Conservation (phyloP, 176 grass and related monocot genomes). For the Zoysia pacifica region DNA sequence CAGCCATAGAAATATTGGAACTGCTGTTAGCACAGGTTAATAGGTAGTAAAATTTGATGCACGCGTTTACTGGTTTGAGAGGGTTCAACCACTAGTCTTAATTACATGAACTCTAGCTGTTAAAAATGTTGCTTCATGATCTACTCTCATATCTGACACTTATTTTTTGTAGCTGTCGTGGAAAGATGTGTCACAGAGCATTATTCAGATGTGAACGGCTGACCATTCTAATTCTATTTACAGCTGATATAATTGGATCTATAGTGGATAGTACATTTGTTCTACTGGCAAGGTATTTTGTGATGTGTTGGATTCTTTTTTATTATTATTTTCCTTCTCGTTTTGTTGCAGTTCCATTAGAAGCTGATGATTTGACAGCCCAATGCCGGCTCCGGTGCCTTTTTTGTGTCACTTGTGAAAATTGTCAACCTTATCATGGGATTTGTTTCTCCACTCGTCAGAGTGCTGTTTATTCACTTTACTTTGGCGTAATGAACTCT, state of each 20-base stretch:
- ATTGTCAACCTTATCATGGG: not conserved
- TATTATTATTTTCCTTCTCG: not conserved
- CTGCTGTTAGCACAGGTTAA: not conserved
- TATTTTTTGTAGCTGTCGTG: not conserved
- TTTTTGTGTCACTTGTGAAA: conserved; percentile 21
- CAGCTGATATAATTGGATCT: not conserved
- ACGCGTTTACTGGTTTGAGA: not conserved
- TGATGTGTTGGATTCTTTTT: not conserved
- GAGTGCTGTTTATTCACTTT: conserved; percentile 2
- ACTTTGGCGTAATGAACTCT: not conserved
- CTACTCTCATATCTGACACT: not conserved
- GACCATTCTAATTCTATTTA: conserved; percentile 6
- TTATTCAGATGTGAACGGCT: conserved; percentile 13
- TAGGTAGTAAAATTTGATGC: not conserved
- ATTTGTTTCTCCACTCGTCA: conserved; percentile 8
- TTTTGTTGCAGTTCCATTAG: not conserved
- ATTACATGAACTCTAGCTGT: too few species aligned
- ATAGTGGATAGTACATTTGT: not conserved
- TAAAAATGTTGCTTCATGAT: not conserved
- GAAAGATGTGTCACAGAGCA: not conserved
- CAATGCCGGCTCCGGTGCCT: not conserved
- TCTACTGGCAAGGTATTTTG: conserved; percentile 19
- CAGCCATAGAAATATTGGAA: conserved; percentile 30
- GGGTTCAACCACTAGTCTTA: too few species aligned
- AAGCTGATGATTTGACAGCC: not conserved